Evolutionary conservation across 305 asterid genomes (phyloP).

Genomic region (Striga hermonthica): DNA sequence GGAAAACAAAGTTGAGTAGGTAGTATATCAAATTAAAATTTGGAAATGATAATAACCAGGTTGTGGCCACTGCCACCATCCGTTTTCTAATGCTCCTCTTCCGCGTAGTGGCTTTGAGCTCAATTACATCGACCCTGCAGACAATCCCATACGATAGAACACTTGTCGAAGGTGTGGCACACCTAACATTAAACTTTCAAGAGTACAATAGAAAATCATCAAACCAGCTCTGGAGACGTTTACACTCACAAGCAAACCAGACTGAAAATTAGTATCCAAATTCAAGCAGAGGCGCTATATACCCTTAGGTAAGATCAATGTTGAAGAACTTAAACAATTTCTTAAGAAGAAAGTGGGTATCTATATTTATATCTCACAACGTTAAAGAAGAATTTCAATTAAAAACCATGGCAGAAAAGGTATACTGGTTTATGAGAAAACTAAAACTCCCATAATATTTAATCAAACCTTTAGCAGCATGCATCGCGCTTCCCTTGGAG

Average conservation of each 20-base stretch:
- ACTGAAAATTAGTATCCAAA: too few species aligned
- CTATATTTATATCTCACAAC: not conserved
- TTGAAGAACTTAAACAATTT: too few species aligned
- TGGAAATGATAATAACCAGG: conserved; percentile 47
- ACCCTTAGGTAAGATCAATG: too few species aligned
- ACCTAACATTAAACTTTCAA: conserved; percentile 51
- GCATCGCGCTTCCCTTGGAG: conserved; percentile 88
- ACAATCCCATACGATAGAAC: conserved; percentile 82
- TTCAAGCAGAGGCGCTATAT: not conserved
- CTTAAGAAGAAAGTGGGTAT: too few species aligned
- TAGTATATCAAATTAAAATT: too few species aligned
- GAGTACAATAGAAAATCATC: not conserved
- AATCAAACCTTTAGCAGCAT: conserved; percentile 67
- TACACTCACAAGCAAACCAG: too few species aligned
- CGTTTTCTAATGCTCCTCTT: too few species aligned
- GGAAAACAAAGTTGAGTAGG: too few species aligned
- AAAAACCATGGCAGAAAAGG: not conserved
- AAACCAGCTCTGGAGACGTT: too few species aligned
- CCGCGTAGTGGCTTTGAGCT: too few species aligned
- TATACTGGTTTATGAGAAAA: not conserved
- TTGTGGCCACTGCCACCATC: conserved; percentile 93
- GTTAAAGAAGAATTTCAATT: too few species aligned
- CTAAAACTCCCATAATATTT: not conserved
- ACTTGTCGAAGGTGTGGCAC: conserved; percentile 67
- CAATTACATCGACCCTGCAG: too few species aligned